Base-by-base conservation (phyloP, 257 asterid genomes). In the Nicotiana sylvestris region DNA sequence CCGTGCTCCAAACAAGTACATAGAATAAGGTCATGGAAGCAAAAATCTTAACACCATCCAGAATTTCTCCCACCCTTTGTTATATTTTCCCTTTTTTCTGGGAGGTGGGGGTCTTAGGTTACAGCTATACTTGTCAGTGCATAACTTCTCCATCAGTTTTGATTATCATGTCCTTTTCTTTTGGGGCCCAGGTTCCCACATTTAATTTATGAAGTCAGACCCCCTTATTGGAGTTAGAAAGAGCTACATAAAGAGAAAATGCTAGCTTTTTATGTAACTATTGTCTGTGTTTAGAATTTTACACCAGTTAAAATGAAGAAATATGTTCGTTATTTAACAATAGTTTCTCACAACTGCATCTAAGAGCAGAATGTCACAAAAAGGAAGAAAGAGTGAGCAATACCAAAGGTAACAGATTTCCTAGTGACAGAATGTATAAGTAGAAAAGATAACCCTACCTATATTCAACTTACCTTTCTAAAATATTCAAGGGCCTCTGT, bases 401-500 rank as follows among this genome's bases (percentile, higher is more conserved):
- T 51, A 27, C 39, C 79, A 72, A 43, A 25, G 61, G 64, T 51
- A 15, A 76, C 43, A 76, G 43, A 51, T 51, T 76, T 76, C 64
- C 64, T 76, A 51, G 64, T 49, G 62, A 76, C 29, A 4, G 27
- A 74, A 74, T 27, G 80, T 74, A 74, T 12, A 74, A 51, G 80
- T 27, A 74, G 80, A 46, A 49, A 58, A 46, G 57, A 46, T 61
- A 66, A 51, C 58, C 18, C 56, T 49, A 46, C n/a, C 57, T 11
- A 82, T 81, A 27, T 25, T 81, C 77, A 37, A 55, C 49, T 82
- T 87, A 93, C 99, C 97, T 89, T 93, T 87, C 95, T 93, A 76
- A 96, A 90, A 92, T 90, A 85, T 81, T 96, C 97, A 80, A 92
- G 97, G 84, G 97, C 98, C 87, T 96, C 98, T 33, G 91, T 70